Base-by-base conservation (phyloP, 2,329 filamentous ascomycete genomes). In the Lojkania enalia region DNA sequence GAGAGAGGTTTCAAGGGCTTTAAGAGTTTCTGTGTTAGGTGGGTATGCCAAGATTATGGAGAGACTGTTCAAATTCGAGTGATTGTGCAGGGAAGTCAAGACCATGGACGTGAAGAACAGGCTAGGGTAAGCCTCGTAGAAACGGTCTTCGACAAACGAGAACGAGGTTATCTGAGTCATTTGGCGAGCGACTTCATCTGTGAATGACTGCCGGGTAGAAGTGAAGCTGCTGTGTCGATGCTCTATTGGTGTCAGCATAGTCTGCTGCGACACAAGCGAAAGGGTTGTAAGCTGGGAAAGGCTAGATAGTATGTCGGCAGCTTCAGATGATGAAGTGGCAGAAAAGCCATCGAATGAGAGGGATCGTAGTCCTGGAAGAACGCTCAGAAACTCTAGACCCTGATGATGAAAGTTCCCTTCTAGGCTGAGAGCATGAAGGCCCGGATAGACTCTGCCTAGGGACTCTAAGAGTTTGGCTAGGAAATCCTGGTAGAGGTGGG, bases 271-370 rank as follows among this genome's bases (percentile, higher is more conserved):
- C 13, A 61, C 38, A 3, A 67, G 42, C 3, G 57, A 60, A 2
- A 66, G 35, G 16, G 35, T 44, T 7, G 47, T 57, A 11, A 67
- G 44, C 7, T 49, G 20, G 1, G 46, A 30, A 14, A 67, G 40
- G 2, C 40, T 44, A 6, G 58, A 52, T 12, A 67, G 42, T 21
- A 61, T 55, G 1, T 41, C 32, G 4, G 53, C 52, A 5, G 57
- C 59, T 11, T 60, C 50, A 4, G 16, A 42, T 7, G 55, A 40
- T 13, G 50, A 46, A 2, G 57, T 51, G 1, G 51, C 47, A 13
- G 57, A 61, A 27, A 61, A 60, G 9, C 62, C 62, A 43, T 61
- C 54, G 39, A 64, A 64, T 3, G 58, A 55, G 25, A 67, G 51
- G 13, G 53, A 53, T 6, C 48, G 43, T 12, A 67, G 39, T 4